phyloP scores from a whole-genome alignment of 192 early-diverging fungal genomes.

The Backusella morwellensis region DNA sequence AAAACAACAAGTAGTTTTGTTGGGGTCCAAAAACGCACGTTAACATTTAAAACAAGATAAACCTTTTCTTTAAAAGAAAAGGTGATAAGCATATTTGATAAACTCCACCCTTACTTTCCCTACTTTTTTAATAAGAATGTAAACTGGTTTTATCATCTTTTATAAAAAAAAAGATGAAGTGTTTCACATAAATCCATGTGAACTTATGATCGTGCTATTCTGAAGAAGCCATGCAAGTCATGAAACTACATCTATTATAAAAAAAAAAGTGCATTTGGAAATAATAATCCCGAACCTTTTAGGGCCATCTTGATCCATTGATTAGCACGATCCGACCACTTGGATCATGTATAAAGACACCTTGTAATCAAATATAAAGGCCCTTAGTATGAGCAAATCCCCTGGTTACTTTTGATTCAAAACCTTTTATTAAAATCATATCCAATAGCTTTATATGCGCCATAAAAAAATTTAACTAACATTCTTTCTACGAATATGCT shows the following conservation, averaged over 20 bases:
- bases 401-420: background rate
- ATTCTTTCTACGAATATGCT: too few relatives aligned
- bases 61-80: too few relatives aligned
- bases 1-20: background rate
- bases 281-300: background rate
- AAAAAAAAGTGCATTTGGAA: background rate
- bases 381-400: background rate
- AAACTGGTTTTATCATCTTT: too few relatives aligned
- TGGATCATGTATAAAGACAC: background rate
- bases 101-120: too few relatives aligned
- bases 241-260: background rate
- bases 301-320: background rate
- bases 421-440: too few relatives aligned
- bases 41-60: too few relatives aligned
- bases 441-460: too few relatives aligned
- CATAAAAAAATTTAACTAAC: too few relatives aligned
- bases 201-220: background rate
- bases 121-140: too few relatives aligned
- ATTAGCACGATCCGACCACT: background rate
- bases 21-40: background rate
- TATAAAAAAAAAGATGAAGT: background rate
- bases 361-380: background rate
- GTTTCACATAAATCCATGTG: background rate
- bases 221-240: background rate
- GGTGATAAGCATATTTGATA: too few relatives aligned